Percentiles rank a stretch among this genome's conserved stretches.
These are phyloP conservation scores for Mortierella sp. DNA, from an alignment of 371 early-diverging fungal genomes.

Conservation along the genomic window DNA sequence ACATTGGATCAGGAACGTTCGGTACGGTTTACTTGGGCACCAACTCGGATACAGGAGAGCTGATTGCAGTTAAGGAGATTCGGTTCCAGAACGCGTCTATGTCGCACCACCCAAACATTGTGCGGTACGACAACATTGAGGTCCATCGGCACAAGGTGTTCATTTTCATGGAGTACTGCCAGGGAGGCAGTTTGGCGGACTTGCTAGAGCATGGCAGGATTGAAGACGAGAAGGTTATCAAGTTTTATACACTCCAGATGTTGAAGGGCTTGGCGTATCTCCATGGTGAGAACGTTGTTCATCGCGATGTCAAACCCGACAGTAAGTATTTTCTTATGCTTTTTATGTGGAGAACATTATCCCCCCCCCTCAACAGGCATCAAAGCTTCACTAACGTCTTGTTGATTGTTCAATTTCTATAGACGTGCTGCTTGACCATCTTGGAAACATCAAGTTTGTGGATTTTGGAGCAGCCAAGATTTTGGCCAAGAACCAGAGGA, in stretches of 20 bases:
- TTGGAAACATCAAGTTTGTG: conserved; percentile 86
- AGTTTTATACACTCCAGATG: conserved; percentile 88
- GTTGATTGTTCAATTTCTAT: conserved; percentile 2
- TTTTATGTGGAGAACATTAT: not conserved
- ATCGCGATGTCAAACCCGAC: conserved; percentile 94
- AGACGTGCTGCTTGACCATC: conserved; percentile 87
- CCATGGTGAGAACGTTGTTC: conserved; percentile 89
- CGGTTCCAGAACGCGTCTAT: conserved; percentile 87
- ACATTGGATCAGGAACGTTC: conserved; percentile 91
- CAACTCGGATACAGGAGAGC: conserved; percentile 88
- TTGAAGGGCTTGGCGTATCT: conserved; percentile 92
- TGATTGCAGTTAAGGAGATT: conserved; percentile 96
- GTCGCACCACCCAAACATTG: conserved; percentile 89
- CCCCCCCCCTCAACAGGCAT: not conserved
- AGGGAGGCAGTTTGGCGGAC: conserved; percentile 85
- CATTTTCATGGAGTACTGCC: conserved; percentile 96
- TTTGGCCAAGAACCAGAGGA: conserved; percentile 83
- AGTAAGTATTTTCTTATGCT: conserved; percentile 65
- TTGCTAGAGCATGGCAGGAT: conserved; percentile 87
- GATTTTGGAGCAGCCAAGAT: conserved; percentile 95
- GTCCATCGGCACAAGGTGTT: conserved; percentile 92
- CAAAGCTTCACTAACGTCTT: not conserved
- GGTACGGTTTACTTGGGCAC: conserved; percentile 90
- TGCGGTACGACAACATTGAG: conserved; percentile 93
- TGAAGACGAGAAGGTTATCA: conserved; percentile 80